Percentiles rank a stretch among this genome's conserved stretches.
phyloP scores from a whole-genome alignment of 495 filamentous ascomycete species.

The Mytilinidion resinicola region DNA sequence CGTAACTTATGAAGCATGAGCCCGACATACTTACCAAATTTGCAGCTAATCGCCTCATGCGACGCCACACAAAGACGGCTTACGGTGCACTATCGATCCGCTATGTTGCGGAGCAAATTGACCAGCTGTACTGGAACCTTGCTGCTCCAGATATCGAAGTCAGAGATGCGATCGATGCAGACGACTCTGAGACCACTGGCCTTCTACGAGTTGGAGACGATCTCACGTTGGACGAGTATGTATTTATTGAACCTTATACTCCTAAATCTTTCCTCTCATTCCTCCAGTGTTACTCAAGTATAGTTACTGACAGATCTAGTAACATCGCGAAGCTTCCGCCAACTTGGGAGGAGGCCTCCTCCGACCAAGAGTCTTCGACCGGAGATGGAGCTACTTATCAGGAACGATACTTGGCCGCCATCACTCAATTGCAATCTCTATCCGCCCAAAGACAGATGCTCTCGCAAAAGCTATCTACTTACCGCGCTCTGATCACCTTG shows the following conservation, averaged over 20 bases:
- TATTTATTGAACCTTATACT: background rate
- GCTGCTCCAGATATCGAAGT: conserved; percentile 43
- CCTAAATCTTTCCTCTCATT: background rate
- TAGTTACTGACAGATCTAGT: background rate
- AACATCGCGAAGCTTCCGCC: conserved; percentile 24
- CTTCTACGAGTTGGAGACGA: conserved; percentile 15
- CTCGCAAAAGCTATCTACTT: conserved; percentile 49
- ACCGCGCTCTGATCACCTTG: conserved; percentile 51
- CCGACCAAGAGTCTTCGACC: background rate
- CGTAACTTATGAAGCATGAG: too few relatives aligned
- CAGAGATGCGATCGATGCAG: conserved; percentile 9
- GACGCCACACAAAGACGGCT: conserved; percentile 62
- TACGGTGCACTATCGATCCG: conserved; percentile 70
- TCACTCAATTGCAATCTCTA: conserved; percentile 43
- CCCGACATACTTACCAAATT: background rate
- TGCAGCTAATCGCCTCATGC: conserved; percentile 58
- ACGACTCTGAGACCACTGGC: conserved; percentile 30
- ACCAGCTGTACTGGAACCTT: conserved; percentile 58
- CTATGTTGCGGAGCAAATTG: conserved; percentile 78
- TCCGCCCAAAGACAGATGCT: conserved; percentile 48
- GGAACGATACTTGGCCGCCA: conserved; percentile 11
- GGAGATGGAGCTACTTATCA: conserved; percentile 7
- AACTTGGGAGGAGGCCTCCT: conserved; percentile 13
- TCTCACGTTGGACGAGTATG: conserved; percentile 18
- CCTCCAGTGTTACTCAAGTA: too few relatives aligned